Percentiles rank a stretch among this genome's conserved stretches.
Conservation (phyloP, 768 basidiomycete species). For the Auriscalpium microsporum region DNA sequence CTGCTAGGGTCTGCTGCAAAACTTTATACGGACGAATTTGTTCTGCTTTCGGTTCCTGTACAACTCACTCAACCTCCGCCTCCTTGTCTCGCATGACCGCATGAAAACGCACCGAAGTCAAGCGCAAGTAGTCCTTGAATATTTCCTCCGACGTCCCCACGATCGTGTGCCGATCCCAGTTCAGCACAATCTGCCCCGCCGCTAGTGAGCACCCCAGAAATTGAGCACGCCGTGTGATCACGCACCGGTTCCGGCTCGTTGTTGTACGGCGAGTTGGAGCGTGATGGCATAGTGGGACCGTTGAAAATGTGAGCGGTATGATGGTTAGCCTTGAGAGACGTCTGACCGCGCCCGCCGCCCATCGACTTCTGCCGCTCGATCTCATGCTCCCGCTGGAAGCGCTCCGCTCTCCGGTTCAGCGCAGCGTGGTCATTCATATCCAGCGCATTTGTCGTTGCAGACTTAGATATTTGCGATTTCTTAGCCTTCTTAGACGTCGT, state of each 20-base stretch:
- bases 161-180: conserved; percentile 95
- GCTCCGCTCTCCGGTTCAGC: conserved; percentile 69
- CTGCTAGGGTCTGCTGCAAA: conserved; percentile 74
- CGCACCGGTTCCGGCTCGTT: conserved; percentile 63
- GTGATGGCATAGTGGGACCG: conserved; percentile 17
- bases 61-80: background rate
- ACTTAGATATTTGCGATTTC: conserved; percentile 34
- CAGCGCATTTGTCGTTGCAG: conserved; percentile 20
- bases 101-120: conserved; percentile 66
- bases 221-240: conserved; percentile 13
- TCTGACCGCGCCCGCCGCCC: conserved; percentile 22
- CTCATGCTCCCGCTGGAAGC: conserved; percentile 88
- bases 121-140: conserved; percentile 92
- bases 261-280: conserved; percentile 42
- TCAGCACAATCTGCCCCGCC: conserved; percentile 71
- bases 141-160: conserved; percentile 83
- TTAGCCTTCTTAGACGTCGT: conserved; percentile 43
- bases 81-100: background rate
- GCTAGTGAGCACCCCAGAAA: background rate
- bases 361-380: conserved; percentile 61
- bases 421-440: conserved; percentile 63
- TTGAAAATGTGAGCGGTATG: conserved; percentile 48
- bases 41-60: conserved; percentile 87
- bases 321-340: conserved; percentile 28
- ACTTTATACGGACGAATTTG: conserved; percentile 85